Percentiles rank a stretch among this genome's conserved stretches.
Evolutionary conservation across 2,329 filamentous ascomycete genomes (phyloP).

Genomic region (Dichotomopilus funicola): DNA sequence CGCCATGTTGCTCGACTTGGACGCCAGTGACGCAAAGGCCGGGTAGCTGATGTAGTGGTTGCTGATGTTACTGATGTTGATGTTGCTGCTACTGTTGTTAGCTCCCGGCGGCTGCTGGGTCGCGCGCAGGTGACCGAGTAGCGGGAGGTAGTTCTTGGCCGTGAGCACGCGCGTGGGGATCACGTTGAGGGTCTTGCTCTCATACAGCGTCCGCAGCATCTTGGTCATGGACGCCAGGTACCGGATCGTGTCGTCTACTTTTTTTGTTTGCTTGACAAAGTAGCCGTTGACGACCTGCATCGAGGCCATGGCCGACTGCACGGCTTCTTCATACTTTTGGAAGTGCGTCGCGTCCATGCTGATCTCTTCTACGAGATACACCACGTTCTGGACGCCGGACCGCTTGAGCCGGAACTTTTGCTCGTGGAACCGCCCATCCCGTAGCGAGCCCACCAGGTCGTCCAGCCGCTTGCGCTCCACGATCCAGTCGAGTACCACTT

Average conservation of each 20-base stretch:
- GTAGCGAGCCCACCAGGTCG: constrained; percentile 73
- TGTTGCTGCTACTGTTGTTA: too few relatives aligned
- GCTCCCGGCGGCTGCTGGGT: constrained; percentile 37
- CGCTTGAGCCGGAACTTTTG: constrained; percentile 74
- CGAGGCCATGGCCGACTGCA: constrained; percentile 67
- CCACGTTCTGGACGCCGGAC: constrained; percentile 67
- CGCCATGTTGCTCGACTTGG: constrained; percentile 68
- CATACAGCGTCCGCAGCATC: constrained; percentile 60
- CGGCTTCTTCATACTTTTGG: constrained; percentile 56
- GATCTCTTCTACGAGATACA: constrained; percentile 74
- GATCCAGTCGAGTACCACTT: constrained; percentile 73
- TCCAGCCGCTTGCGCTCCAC: constrained; percentile 75
- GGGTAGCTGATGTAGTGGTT: constrained; percentile 61
- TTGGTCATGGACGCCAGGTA: constrained; percentile 69
- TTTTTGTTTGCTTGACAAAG: constrained; percentile 69
- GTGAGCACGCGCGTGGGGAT: constrained; percentile 61
- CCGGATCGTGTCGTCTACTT: constrained; percentile 69
- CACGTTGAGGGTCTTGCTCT: constrained; percentile 49
- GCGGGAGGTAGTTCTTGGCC: constrained; percentile 57
- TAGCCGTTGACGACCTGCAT: constrained; percentile 74
- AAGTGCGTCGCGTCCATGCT: constrained; percentile 48
- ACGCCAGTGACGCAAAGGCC: constrained; percentile 64
- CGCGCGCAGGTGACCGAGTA: constrained; percentile 53
- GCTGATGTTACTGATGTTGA: too few relatives aligned
- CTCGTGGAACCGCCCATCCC: constrained; percentile 75